Base-by-base conservation (phyloP, 1,139 yeast species). In the Yamadazyma buinensis region DNA sequence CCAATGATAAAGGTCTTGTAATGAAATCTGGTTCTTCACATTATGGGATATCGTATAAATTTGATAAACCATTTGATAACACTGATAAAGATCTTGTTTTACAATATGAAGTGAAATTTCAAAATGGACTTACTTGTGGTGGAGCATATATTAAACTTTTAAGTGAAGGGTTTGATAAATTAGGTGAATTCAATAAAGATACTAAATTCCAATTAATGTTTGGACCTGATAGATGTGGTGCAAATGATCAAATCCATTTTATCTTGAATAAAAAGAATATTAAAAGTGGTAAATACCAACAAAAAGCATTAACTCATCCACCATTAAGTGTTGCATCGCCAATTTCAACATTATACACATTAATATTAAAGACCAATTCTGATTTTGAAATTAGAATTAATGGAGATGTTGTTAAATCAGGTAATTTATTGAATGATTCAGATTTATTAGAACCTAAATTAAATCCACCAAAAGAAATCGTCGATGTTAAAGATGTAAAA, bases 211-310 rank as follows among this genome's bases (percentile, higher is more conserved):
- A 83, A 54, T 60, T 90, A 44, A 84, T 88, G 94, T 90, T 90
- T 67, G 97, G 97, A 18, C 97, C 97, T 24, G 97, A 90, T 59
- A 75, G 72, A 55, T 90, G 97, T 63, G 95, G 95, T 3, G 57
- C 79, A 33, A 75, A 81, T 31, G 84, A 87, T 62, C 81, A 80
- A 58, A 80, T 88, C 20, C 95, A 84, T 51, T 77, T 88, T 45
- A 84, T 87, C 36, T 52, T 87, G 38, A 75, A 72, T 38, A 75
- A 84, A 50, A 61, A 64, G 48, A 72, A 75, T 52, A 81, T 80
- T 26, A 47, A 54, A 26, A 68, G 77, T n/a, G 80, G 77, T 5
- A 66, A 62, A 38, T 63, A 68, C 43, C 84, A 80, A 51, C 90
- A 85, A 56, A 83, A 84, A 55, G 84, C 79, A 46, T 64, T 85